Percentiles rank a stretch among this genome's conserved stretches.
phyloP scores from a whole-genome alignment of 2,329 filamentous ascomycete genomes.

The Penicillium sp. region DNA sequence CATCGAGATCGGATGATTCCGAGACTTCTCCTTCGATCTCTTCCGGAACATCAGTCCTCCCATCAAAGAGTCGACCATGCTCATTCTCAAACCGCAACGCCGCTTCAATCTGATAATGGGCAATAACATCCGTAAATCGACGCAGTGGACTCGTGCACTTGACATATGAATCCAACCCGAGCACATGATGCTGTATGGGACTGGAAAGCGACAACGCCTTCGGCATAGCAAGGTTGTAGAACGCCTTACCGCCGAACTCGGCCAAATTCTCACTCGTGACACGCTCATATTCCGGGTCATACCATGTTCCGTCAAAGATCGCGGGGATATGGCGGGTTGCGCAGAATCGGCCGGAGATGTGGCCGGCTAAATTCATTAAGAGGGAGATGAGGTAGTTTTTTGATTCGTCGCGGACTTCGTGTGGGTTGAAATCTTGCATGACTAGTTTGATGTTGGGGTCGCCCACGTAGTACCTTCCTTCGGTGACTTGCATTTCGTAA shows the following conservation, averaged over 20 bases:
- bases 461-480: slow-evolving; percentile 41
- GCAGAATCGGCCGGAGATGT: slow-evolving; percentile 40
- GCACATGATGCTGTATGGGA: slow-evolving; percentile 54
- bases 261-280: slow-evolving; percentile 43
- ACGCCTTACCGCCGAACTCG: slow-evolving; percentile 46
- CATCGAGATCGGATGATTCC: neutral
- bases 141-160: slow-evolving; percentile 66
- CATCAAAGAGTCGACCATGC: slow-evolving; percentile 48
- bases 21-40: too few relatives aligned
- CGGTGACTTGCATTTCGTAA: slow-evolving; percentile 34
- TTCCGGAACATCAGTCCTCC: slow-evolving; percentile 24
- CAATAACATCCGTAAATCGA: slow-evolving; percentile 63
- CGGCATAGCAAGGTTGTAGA: slow-evolving; percentile 42
- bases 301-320: slow-evolving; percentile 43
- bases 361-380: slow-evolving; percentile 60
- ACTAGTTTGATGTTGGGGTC: slow-evolving; percentile 48
- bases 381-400: slow-evolving; percentile 49
- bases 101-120: slow-evolving; percentile 68
- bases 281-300: slow-evolving; percentile 45
- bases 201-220: slow-evolving; percentile 49
- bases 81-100: slow-evolving; percentile 61
- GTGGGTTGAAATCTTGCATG: slow-evolving; percentile 36
- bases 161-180: slow-evolving; percentile 59
- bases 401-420: slow-evolving; percentile 42
- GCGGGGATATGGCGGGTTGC: slow-evolving; percentile 42